Evolutionary conservation across 2,329 filamentous ascomycete genomes (phyloP).

Genomic region (Verruconis gallopava): DNA sequence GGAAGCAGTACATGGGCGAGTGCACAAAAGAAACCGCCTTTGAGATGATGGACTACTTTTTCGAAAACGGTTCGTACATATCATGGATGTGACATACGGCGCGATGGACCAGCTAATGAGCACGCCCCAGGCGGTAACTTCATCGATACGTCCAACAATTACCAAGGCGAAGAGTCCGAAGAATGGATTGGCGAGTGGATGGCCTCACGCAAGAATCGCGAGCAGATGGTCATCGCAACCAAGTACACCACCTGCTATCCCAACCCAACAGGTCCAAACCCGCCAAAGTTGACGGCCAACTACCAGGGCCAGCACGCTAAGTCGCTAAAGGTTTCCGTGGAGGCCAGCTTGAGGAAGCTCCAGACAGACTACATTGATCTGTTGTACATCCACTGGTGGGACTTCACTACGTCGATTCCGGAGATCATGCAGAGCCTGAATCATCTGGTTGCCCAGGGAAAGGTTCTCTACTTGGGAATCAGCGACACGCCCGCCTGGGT

Average conservation of each 20-base stretch:
- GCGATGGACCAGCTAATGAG: too few relatives aligned
- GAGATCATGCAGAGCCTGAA: conserved; percentile 28
- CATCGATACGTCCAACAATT: conserved; percentile 34
- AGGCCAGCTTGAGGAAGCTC: conserved; percentile 28
- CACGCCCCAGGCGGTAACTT: conserved; percentile 43
- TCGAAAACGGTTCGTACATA: conserved; percentile 25
- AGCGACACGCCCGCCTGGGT: conserved; percentile 27
- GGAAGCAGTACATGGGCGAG: conserved; percentile 25
- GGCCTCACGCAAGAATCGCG: conserved; percentile 28
- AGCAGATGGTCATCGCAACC: conserved; percentile 42
- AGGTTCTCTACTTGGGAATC: conserved; percentile 28
- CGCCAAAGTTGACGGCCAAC: conserved; percentile 25
- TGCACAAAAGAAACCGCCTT: conserved; percentile 33
- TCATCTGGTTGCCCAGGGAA: conserved; percentile 21
- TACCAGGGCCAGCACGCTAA: conserved; percentile 30
- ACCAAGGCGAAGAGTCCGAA: conserved; percentile 37
- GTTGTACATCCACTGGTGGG: conserved; percentile 17
- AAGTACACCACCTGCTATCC: conserved; percentile 35
- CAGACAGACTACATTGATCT: conserved; percentile 28
- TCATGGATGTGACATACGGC: too few relatives aligned
- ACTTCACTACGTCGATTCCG: conserved; percentile 23
- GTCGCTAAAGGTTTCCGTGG: conserved; percentile 24
- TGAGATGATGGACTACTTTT: conserved; percentile 35
- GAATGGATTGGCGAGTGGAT: conserved; percentile 40
- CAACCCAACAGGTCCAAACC: conserved; percentile 16